Percentiles rank a stretch among this genome's conserved stretches.
Evolutionary conservation across 1,284 basidiomycete genomes (phyloP).

Genomic region (Gastroboletus turbinatus): DNA sequence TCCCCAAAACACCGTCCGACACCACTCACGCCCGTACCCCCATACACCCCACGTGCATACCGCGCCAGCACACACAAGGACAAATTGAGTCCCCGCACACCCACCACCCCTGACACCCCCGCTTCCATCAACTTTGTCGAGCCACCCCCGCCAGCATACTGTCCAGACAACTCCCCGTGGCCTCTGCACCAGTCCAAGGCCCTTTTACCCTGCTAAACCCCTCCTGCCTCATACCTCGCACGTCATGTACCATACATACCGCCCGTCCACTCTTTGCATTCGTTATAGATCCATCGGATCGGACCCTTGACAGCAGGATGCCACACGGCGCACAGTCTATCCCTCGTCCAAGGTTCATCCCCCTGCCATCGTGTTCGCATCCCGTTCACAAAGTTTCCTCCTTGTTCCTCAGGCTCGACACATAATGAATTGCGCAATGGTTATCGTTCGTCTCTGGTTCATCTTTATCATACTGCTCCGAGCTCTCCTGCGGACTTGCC

Average conservation of each 20-base stretch:
- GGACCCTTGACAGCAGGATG: background rate
- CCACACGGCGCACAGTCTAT: slow-evolving; percentile 4
- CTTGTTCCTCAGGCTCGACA: background rate
- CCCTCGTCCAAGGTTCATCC: background rate
- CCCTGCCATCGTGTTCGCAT: background rate
- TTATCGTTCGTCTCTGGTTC: background rate
- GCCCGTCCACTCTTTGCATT: background rate
- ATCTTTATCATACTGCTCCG: background rate
- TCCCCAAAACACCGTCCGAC: slow-evolving; percentile 18
- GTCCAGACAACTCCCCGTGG: slow-evolving; percentile 13
- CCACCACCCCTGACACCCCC: slow-evolving; percentile 14
- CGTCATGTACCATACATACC: background rate
- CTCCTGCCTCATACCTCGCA: background rate
- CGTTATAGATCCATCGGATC: background rate
- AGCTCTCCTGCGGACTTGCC: background rate
- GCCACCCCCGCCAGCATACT: slow-evolving; percentile 30
- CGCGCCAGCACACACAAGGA: slow-evolving; percentile 27
- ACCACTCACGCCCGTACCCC: slow-evolving; percentile 7
- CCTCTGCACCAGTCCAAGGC: slow-evolving; percentile 2
- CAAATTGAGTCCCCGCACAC: slow-evolving; percentile 17
- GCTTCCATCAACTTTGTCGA: slow-evolving; percentile 18
- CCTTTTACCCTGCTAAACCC: background rate
- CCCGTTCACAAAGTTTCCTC: background rate
- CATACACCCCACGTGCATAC: slow-evolving; percentile 7
- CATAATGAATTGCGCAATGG: background rate